These are phyloP conservation scores for Trametes cinnabarina DNA, from an alignment of 768 basidiomycete genomes.

Conservation along the genomic window DNA sequence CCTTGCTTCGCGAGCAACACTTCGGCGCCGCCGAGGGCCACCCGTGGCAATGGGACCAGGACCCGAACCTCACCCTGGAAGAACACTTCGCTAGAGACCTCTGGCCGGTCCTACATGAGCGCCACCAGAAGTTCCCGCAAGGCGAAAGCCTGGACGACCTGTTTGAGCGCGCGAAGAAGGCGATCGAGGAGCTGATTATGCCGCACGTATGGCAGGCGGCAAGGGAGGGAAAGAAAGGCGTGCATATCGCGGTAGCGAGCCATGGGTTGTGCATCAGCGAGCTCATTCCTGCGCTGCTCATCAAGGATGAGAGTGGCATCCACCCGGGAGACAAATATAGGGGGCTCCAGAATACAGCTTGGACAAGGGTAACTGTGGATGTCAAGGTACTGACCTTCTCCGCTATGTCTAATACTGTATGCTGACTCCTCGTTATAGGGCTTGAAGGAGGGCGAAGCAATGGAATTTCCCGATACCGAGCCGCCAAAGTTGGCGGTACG, in stretches of 20 bases:
- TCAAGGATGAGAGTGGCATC: conserved; percentile 36
- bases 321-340: conserved; percentile 38
- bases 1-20: conserved; percentile 61
- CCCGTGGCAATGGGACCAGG: conserved; percentile 37
- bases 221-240: conserved; percentile 36
- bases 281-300: conserved; percentile 51
- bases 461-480: conserved; percentile 26
- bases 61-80: conserved; percentile 26
- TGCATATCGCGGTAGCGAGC: conserved; percentile 68
- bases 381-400: conserved; percentile 36
- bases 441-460: conserved; percentile 21
- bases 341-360: conserved; percentile 67
- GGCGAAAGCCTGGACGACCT: conserved; percentile 75
- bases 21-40: conserved; percentile 73
- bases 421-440: conserved; percentile 26
- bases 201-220: conserved; percentile 50
- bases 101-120: conserved; percentile 48
- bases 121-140: conserved; percentile 57
- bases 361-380: conserved; percentile 56
- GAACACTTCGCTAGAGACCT: conserved; percentile 52
- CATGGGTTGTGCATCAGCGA: conserved; percentile 67
- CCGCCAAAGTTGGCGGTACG: conserved; percentile 39
- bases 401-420: background rate
- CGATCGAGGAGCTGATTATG: conserved; percentile 51
- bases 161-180: conserved; percentile 48